Percentiles rank a stretch among this genome's conserved stretches.
phyloP scores from a whole-genome alignment of 2,329 filamentous ascomycete species.

The Colletotrichum salicis region DNA sequence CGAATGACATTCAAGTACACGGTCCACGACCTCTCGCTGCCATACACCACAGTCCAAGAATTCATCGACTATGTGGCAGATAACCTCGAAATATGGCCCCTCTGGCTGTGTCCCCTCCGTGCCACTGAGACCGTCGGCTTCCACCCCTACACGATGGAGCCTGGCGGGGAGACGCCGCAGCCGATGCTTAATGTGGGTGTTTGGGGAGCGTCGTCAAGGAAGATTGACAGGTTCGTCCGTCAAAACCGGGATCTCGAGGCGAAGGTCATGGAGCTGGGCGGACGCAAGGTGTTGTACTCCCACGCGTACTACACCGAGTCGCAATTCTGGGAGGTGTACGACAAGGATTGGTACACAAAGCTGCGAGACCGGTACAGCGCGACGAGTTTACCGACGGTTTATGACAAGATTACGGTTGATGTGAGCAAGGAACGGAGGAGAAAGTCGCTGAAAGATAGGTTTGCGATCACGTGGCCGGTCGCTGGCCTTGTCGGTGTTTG shows the following conservation, averaged over 20 bases:
- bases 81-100: constrained; percentile 59
- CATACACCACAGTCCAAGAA: constrained; percentile 52
- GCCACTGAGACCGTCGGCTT: constrained; percentile 50
- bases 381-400: constrained; percentile 69
- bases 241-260: constrained; percentile 70
- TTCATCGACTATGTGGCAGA: constrained; percentile 61
- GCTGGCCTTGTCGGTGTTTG: constrained; percentile 34
- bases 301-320: constrained; percentile 75
- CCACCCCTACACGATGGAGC: constrained; percentile 28
- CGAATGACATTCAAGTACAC: constrained; percentile 67
- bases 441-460: constrained; percentile 7
- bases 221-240: constrained; percentile 58
- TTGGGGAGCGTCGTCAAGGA: constrained; percentile 63
- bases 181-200: constrained; percentile 68
- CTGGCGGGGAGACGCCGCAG: constrained; percentile 2
- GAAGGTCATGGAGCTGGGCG: constrained; percentile 67
- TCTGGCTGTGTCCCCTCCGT: constrained; percentile 67
- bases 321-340: constrained; percentile 76
- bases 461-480: constrained; percentile 33
- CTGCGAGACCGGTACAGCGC: constrained; percentile 69
- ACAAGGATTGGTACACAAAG: constrained; percentile 67
- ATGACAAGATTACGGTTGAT: constrained; percentile 71
- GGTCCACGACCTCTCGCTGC: constrained; percentile 71
- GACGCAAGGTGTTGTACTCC: constrained; percentile 77
- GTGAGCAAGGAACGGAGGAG: constrained; percentile 12